Evolutionary conservation across 345 rosid genomes (phyloP).

Genomic region (Aquilaria sinensis): DNA sequence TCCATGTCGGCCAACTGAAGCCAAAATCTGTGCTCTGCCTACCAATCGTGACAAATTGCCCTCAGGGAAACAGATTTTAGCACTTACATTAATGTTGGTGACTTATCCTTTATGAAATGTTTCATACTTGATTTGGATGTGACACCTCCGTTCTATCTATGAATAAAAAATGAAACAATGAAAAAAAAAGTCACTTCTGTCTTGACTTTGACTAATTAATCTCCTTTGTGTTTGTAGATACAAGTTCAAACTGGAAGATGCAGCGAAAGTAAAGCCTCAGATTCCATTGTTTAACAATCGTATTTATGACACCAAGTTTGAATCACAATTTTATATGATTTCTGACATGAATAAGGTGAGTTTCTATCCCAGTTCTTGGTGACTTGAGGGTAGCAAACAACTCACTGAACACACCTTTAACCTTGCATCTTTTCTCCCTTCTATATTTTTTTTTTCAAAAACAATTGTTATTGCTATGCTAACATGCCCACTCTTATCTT

Average conservation of each 20-base stretch:
- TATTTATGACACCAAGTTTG: constrained; percentile 92
- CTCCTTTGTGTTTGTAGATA: constrained; percentile 47
- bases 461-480: neutral
- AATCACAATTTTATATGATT: constrained; percentile 94
- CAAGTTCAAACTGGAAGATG: constrained; percentile 93
- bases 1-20: constrained; percentile 80
- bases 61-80: constrained; percentile 86
- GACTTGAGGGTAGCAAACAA: neutral
- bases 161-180: too few species aligned
- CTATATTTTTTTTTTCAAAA: neutral
- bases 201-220: too few species aligned
- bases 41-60: constrained; percentile 75
- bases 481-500: constrained; percentile 5
- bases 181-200: constrained; percentile 2
- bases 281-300: constrained; percentile 91
- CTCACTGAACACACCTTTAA: constrained; percentile 1
- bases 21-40: constrained; percentile 66
- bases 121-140: neutral
- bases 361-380: constrained; percentile 4
- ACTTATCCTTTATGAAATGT: constrained; percentile 5
- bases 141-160: neutral
- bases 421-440: neutral
- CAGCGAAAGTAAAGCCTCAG: constrained; percentile 77
- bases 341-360: constrained; percentile 89
- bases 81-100: constrained; percentile 78